Evolutionary conservation across 2,329 filamentous ascomycete species (phyloP), one percentile per base, ranked within the genome.

Genomic region (Periconia digitata): DNA sequence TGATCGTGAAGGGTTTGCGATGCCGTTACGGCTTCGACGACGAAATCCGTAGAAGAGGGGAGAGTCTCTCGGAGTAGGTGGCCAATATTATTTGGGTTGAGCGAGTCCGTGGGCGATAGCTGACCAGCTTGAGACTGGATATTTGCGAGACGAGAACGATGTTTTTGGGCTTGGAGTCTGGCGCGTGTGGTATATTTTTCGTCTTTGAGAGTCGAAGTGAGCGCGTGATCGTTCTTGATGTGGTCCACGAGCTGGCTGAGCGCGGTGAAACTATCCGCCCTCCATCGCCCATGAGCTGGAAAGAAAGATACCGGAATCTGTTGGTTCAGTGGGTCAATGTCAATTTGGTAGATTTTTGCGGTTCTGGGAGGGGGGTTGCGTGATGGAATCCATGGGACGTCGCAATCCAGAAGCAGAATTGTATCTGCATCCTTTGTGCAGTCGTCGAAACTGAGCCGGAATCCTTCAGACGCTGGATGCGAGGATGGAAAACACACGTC

Each of bases 251-350:
- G 40, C 43, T 75, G 72, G 1, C 23, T 63, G 8, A 76, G 54
- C 2, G 69, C 75, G 0, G 79, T 80, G 40, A 81, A 75, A 2
- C 81, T 79, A 60, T 90, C 85, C 6, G 85, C 87, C 34, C 82
- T 79, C 69, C 85, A 90, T 2, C 87, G 79, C 3, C 80, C 79
- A 51, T 82, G 75, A 1, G 87, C 84, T 10, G 80, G 76, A 40
- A 91, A 80, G 58, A 90, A 91, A 62, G 86, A 86, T 16, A 90
- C 75, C 0, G 86, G 86, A 77, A 90, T 90, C 67, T 85, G 79
- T 67, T 86, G 83, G 73, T 87, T 87, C 20, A 86, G 71, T 1
- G 84, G 83, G 55, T 87, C 84, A 40, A 85, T 76, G 56, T 87
- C 84, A 37, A 87, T 77, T 59, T 87, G 84, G 70, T 82, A 85